A percentile compares a stretch with the other conserved stretches of the same genome.
phyloP scores from a whole-genome alignment of 345 rosid species.

The Salix udensis region DNA sequence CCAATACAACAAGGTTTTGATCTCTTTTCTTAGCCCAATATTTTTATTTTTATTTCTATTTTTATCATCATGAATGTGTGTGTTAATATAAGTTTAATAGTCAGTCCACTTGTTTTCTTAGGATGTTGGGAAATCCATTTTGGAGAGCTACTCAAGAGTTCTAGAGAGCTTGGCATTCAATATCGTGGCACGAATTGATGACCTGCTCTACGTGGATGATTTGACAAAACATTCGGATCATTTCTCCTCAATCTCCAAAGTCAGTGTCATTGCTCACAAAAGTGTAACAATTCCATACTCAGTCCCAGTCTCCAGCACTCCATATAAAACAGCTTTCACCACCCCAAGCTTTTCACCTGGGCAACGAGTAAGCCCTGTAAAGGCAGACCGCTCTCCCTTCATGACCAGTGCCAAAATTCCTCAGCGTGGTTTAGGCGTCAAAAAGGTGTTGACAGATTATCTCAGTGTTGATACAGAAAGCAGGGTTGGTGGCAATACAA shows the following conservation, averaged over 20 bases:
- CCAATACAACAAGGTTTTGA: slow-evolving; percentile 74
- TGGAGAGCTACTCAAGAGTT: slow-evolving; percentile 91
- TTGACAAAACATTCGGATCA: slow-evolving; percentile 71
- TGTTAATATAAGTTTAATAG: background rate
- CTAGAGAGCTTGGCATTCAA: slow-evolving; percentile 92
- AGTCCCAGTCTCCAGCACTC: slow-evolving; percentile 56
- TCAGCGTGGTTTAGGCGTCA: slow-evolving; percentile 55
- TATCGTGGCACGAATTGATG: slow-evolving; percentile 84
- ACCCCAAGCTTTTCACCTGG: slow-evolving; percentile 77
- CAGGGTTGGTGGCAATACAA: slow-evolving; percentile 30
- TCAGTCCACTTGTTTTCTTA: slow-evolving; percentile 7
- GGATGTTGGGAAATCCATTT: slow-evolving; percentile 95
- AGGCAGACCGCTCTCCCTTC: slow-evolving; percentile 55
- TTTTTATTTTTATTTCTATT: too few relatives aligned
- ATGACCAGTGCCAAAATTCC: slow-evolving; percentile 41
- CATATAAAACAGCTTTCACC: slow-evolving; percentile 57
- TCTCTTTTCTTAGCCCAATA: background rate
- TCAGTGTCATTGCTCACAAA: slow-evolving; percentile 44
- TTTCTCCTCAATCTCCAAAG: slow-evolving; percentile 49
- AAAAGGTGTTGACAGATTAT: slow-evolving; percentile 68
- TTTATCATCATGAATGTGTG: background rate
- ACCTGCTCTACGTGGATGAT: slow-evolving; percentile 81
- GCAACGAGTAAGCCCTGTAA: slow-evolving; percentile 55
- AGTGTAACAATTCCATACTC: slow-evolving; percentile 49
- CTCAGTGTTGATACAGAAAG: slow-evolving; percentile 47